A percentile compares a stretch with the other conserved stretches of the same genome.
These are phyloP conservation scores for Musa balbisiana DNA, from an alignment of 202 grass and related monocot species.

Conservation along the genomic window DNA sequence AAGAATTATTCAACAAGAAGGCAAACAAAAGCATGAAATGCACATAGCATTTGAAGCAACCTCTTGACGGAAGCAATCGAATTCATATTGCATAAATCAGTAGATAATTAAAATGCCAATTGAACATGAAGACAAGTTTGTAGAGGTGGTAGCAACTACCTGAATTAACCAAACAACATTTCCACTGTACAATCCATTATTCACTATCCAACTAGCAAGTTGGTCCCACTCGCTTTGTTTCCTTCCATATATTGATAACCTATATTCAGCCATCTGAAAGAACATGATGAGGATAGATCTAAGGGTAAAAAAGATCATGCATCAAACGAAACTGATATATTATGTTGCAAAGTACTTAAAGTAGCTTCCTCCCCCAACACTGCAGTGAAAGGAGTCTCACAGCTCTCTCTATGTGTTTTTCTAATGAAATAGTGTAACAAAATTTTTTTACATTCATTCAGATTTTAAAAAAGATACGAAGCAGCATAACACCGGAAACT, in stretches of 20 bases:
- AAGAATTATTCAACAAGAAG: background rate
- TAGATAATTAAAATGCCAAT: background rate
- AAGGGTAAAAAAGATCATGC: background rate
- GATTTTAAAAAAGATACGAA: no score
- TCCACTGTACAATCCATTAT: conserved; percentile 83
- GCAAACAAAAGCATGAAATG: background rate
- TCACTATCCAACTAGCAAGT: conserved; percentile 95
- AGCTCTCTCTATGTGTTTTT: no score
- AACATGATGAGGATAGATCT: conserved; percentile 3
- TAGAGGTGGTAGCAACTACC: conserved; percentile 26
- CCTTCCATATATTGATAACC: conserved; percentile 91
- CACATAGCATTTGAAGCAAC: background rate
- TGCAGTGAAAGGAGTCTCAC: no score
- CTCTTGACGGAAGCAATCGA: background rate
- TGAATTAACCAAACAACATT: conserved; percentile 98
- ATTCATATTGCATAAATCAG: no score
- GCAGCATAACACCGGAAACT: no score
- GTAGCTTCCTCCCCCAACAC: no score
- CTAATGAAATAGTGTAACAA: no score
- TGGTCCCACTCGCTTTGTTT: conserved; percentile 99
- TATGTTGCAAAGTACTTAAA: background rate
- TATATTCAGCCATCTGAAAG: conserved; percentile 83
- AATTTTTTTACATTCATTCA: no score
- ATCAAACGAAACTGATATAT: background rate
- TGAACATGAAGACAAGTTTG: background rate